Evolutionary conservation across 176 grass and related monocot species (phyloP).

Genomic region (Oryza officinalis): DNA sequence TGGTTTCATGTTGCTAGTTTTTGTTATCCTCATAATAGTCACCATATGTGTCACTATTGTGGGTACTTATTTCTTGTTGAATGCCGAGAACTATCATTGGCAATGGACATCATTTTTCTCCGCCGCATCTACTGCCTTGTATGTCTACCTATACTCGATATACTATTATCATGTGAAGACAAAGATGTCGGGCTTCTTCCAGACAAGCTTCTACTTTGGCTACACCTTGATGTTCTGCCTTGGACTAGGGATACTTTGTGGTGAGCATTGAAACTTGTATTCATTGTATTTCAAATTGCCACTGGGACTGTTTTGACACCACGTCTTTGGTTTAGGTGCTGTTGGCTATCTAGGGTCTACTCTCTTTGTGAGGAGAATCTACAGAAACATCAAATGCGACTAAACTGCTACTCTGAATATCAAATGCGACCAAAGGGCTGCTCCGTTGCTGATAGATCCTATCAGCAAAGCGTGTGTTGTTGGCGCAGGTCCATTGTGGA

Average conservation of each 20-base stretch:
- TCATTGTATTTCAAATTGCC: constrained; percentile 16
- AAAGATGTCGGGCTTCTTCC: constrained; percentile 99
- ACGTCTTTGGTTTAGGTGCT: constrained; percentile 66
- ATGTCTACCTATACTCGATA: constrained; percentile 94
- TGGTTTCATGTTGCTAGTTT: constrained; percentile 97
- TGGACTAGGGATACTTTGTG: constrained; percentile 90
- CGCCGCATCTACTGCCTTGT: constrained; percentile 86
- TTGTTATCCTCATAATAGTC: constrained; percentile 96
- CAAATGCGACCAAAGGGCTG: constrained; percentile 78
- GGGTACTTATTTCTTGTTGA: constrained; percentile 97
- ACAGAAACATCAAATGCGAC: constrained; percentile 99
- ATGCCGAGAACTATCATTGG: constrained; percentile 99
- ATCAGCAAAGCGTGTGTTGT: constrained; percentile 40
- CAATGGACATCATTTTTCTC: constrained; percentile 99
- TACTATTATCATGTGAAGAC: constrained; percentile 98
- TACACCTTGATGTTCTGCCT: constrained; percentile 99
- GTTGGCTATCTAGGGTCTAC: constrained; percentile 92
- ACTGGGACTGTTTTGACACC: background rate
- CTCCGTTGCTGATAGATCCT: constrained; percentile 22
- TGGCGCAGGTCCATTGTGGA: constrained; percentile 24
- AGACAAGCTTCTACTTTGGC: constrained; percentile 99
- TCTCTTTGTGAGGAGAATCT: constrained; percentile 98
- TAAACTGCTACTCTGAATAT: constrained; percentile 66
- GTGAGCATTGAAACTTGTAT: constrained; percentile 54
- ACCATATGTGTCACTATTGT: constrained; percentile 97